Base-by-base conservation (phyloP, 2,329 filamentous ascomycete species). In the Trichophaea hybrida region DNA sequence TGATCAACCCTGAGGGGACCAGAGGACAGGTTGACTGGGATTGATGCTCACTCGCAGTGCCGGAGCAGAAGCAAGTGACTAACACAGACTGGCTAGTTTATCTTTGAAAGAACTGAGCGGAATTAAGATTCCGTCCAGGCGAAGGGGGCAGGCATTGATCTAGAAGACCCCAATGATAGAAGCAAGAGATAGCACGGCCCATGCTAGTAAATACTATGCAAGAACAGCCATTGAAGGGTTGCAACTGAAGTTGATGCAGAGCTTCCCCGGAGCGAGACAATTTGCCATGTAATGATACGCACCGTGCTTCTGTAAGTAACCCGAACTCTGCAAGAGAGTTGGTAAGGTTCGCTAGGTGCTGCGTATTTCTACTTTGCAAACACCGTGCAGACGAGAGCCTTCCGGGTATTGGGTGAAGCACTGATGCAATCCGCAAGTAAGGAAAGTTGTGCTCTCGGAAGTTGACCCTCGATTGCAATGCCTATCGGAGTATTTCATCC, bases 321-420 rank as follows among this genome's bases (percentile, higher is more conserved):
- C 61, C 51, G 31, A 32, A 55, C 38, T 55, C 53, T n/a, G 8
- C 5, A 55, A 13, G 52, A 53, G 32, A 17, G 50, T 35, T 61
- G 24, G 59, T 33, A 63, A 66, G 64, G 61, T 66, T 63, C 63
- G 62, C 64, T 63, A 46, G 55, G 61, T 55, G 59, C 46, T 57
- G 60, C 57, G 58, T 62, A 51, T 31, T 58, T 59, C 58, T 49
- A 61, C 53, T 38, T 63, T 59, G 58, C 60, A 62, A 40, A 54
- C 58, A 59, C 63, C 43, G 62, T 65, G 51, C 64, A 58, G 61
- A 57, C 64, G 63, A 64, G 58, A 57, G 62, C 62, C 64, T 65
- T 63, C 62, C 37, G 58, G 59, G 58, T 58, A 34, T 35, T 46
- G 24, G 37, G 32, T 43, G 53, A 55, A 55, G 61, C 46, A 32